Conservation (phyloP, 139 green algal species). For the Micractinium sp. region DNA sequence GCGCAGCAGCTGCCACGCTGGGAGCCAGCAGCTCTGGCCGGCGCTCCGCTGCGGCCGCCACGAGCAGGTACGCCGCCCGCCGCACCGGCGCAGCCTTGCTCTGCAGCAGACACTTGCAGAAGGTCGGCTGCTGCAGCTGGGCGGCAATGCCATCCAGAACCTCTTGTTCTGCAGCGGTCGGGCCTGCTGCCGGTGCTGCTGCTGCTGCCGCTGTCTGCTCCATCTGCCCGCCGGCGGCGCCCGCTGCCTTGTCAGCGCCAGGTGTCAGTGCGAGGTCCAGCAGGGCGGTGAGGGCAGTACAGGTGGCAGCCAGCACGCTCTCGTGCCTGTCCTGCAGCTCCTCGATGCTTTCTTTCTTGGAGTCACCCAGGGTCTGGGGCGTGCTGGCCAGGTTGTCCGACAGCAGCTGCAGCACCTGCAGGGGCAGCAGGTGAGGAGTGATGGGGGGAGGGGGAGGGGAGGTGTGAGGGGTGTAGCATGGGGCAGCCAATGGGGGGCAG, state of each 20-base stretch:
- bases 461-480: not conserved
- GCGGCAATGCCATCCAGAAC: constrained; percentile 15
- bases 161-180: constrained; percentile 10
- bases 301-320: constrained; percentile 60
- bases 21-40: constrained; percentile 17
- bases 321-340: constrained; percentile 78
- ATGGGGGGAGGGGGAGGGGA: not conserved
- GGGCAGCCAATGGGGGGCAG: too few species aligned
- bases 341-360: constrained; percentile 70
- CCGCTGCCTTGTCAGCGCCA: not conserved
- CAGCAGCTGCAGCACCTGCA: constrained; percentile 61
- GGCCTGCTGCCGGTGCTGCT: not conserved
- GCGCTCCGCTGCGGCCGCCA: not conserved
- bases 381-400: constrained; percentile 53
- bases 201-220: not conserved
- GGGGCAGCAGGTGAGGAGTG: too few species aligned
- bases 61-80: constrained; percentile 58
- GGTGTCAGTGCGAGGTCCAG: constrained; percentile 49
- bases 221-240: not conserved
- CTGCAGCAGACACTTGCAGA: constrained; percentile 57
- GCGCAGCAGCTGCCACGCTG: constrained; percentile 10
- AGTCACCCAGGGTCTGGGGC: constrained; percentile 64
- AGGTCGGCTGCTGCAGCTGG: constrained; percentile 44
- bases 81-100: constrained; percentile 55
- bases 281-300: constrained; percentile 62